These are phyloP conservation scores for Cinnamomum micranthum DNA, from an alignment of 164 flowering plant genomes.

Conservation along the genomic window DNA sequence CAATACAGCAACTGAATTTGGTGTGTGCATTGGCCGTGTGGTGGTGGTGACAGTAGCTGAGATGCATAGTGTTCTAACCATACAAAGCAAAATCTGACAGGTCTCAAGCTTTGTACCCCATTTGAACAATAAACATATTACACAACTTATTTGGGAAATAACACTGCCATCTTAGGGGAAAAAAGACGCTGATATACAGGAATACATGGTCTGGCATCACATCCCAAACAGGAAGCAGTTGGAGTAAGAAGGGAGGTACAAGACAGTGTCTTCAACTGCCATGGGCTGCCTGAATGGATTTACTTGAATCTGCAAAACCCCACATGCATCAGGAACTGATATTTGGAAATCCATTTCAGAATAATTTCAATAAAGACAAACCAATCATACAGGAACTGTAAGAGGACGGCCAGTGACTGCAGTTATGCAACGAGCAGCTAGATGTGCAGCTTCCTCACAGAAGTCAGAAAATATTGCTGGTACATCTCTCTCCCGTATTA, in stretches of 20 bases:
- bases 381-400: constrained; percentile 45
- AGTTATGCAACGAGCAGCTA: constrained; percentile 66
- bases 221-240: constrained; percentile 86
- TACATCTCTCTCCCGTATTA: constrained; percentile 53
- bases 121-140: neutral
- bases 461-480: constrained; percentile 87
- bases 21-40: no score
- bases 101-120: no score
- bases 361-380: neutral
- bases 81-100: no score
- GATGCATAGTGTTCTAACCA: no score
- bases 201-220: constrained; percentile 16
- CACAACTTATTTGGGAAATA: neutral
- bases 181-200: neutral
- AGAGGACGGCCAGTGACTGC: constrained; percentile 40
- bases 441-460: constrained; percentile 91
- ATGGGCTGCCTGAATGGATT: constrained; percentile 97
- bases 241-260: constrained; percentile 80
- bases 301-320: constrained; percentile 59
- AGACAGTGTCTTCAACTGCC: constrained; percentile 62
- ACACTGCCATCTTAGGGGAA: neutral
- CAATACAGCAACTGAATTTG: neutral
- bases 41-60: no score
- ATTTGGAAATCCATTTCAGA: neutral
- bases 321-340: neutral